Conservation (phyloP, 176 grass and related monocot species). For the Oryza glumipatula region DNA sequence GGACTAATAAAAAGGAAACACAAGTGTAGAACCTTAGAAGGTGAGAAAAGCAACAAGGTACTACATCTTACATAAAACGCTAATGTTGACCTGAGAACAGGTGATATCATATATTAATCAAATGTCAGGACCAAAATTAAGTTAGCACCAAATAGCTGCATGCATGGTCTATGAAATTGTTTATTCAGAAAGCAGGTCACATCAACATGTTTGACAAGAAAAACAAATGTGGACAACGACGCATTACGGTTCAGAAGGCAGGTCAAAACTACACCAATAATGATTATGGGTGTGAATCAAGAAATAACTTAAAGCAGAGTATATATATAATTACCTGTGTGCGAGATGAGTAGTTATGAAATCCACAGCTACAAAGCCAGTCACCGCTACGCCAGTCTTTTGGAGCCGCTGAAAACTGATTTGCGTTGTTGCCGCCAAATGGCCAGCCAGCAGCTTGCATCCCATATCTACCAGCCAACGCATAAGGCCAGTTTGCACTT, state of each 20-base stretch:
- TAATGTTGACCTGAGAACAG: slow-evolving; percentile 14
- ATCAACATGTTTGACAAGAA: not conserved
- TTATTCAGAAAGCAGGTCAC: not conserved
- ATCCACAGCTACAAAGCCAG: slow-evolving; percentile 96
- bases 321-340: slow-evolving; percentile 58
- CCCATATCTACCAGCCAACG: slow-evolving; percentile 54
- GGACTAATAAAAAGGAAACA: not conserved
- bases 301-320: not conserved
- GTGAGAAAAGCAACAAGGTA: not conserved
- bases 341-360: slow-evolving; percentile 96
- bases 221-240: not conserved
- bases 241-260: slow-evolving; percentile 4
- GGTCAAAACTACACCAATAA: not conserved
- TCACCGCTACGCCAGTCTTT: slow-evolving; percentile 93
- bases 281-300: slow-evolving; percentile 3
- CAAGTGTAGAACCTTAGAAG: not conserved
- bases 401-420: slow-evolving; percentile 60
- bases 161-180: not conserved
- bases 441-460: slow-evolving; percentile 65
- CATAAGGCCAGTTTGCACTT: slow-evolving; percentile 64
- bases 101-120: not conserved
- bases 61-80: not conserved
- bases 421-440: slow-evolving; percentile 38
- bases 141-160: not conserved
- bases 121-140: slow-evolving; percentile 1